phyloP scores from a whole-genome alignment of 805 yeast genomes.

The Candida broadrunensis region DNA sequence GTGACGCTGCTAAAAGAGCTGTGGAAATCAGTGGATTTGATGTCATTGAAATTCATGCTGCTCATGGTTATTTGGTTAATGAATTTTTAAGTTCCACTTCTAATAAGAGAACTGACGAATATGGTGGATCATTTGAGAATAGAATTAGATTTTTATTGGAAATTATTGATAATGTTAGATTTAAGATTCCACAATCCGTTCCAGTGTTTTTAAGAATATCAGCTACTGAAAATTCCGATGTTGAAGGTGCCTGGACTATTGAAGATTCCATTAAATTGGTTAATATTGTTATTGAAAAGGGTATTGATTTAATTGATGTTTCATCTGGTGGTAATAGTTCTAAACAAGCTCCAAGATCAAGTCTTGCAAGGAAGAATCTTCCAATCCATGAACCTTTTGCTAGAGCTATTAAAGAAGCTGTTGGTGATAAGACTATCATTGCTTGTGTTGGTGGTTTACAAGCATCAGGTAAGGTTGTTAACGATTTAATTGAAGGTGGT shows the following conservation, averaged over 20 bases:
- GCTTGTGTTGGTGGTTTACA: constrained; percentile 49
- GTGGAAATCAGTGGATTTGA: constrained; percentile 52
- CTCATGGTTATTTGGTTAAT: constrained; percentile 58
- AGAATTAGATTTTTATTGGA: constrained; percentile 50
- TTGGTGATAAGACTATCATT: constrained; percentile 41
- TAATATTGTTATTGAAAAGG: constrained; percentile 36
- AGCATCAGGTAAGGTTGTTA: constrained; percentile 30
- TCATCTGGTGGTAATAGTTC: constrained; percentile 51
- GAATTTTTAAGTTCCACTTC: constrained; percentile 45
- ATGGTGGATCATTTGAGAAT: constrained; percentile 63
- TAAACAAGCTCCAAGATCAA: constrained; percentile 23
- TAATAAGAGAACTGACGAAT: constrained; percentile 58
- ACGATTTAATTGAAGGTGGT: constrained; percentile 38
- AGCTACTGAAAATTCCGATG: constrained; percentile 42
- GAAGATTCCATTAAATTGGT: constrained; percentile 44
- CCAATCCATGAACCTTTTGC: constrained; percentile 42
- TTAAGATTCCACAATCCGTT: constrained; percentile 34
- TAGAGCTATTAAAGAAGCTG: constrained; percentile 37
- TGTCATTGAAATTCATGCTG: constrained; percentile 64
- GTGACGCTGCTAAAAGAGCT: constrained; percentile 47
- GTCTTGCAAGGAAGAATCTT: constrained; percentile 7
- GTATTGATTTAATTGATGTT: constrained; percentile 52
- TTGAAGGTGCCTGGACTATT: constrained; percentile 38
- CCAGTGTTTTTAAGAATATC: constrained; percentile 50
- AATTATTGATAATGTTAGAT: constrained; percentile 41